These are phyloP conservation scores for Eucommia ulmoides DNA, from an alignment of 257 asterid genomes.

Conservation along the genomic window DNA sequence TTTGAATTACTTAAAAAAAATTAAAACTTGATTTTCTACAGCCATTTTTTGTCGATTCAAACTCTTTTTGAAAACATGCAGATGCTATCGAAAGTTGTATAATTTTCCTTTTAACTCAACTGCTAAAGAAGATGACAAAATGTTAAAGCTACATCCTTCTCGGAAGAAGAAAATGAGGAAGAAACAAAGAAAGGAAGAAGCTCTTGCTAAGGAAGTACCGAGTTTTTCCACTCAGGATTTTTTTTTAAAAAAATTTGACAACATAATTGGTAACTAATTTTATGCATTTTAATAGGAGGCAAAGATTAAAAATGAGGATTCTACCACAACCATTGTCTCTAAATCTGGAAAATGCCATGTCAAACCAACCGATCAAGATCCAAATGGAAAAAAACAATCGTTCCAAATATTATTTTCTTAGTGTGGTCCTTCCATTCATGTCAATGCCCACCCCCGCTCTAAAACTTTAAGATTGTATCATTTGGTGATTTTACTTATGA, in stretches of 20 bases:
- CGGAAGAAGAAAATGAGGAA: conserved; percentile 94
- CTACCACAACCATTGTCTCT: conserved; percentile 40
- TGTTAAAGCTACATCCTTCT: conserved; percentile 69
- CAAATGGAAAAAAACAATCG: conserved; percentile 80
- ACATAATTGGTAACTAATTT: neutral
- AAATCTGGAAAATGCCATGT: conserved; percentile 75
- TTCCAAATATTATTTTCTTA: conserved; percentile 37
- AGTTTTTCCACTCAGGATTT: too few relatives aligned
- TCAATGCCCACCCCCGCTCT: neutral
- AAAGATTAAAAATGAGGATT: conserved; percentile 69
- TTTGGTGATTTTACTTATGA: conserved; percentile 11
- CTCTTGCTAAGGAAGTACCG: conserved; percentile 82
- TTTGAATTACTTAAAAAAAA: too few relatives aligned
- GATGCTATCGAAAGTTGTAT: conserved; percentile 85
- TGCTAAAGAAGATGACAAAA: conserved; percentile 77
- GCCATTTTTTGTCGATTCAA: too few relatives aligned
- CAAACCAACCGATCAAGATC: conserved; percentile 87
- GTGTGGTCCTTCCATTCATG: neutral
- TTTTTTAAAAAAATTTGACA: neutral
- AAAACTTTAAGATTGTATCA: conserved; percentile 5
- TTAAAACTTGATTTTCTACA: too few relatives aligned
- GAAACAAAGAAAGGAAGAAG: conserved; percentile 93
- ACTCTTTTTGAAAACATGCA: too few relatives aligned
- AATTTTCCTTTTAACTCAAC: conserved; percentile 82
- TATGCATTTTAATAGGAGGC: conserved; percentile 54